Evolutionary conservation across 495 filamentous ascomycete species (phyloP).

Genomic region (Podospora pseudopauciseta): DNA sequence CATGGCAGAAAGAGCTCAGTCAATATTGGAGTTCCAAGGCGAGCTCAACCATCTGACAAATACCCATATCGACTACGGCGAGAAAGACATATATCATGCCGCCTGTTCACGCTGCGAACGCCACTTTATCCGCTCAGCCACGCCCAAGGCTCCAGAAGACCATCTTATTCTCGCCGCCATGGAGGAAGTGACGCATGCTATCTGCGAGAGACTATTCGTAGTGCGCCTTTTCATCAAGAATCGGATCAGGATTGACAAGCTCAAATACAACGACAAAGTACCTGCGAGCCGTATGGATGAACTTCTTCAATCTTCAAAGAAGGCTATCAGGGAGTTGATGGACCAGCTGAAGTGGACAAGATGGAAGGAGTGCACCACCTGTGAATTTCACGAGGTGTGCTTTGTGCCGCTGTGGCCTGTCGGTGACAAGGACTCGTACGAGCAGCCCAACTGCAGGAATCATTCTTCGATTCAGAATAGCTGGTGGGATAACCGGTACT

Average conservation of each 20-base stretch:
- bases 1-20: slow-evolving; percentile 37
- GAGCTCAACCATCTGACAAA: slow-evolving; percentile 47
- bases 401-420: slow-evolving; percentile 65
- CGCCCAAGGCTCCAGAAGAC: slow-evolving; percentile 34
- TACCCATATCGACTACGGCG: slow-evolving; percentile 47
- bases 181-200: slow-evolving; percentile 40
- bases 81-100: slow-evolving; percentile 33
- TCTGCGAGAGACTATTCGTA: slow-evolving; percentile 51
- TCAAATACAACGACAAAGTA: not conserved
- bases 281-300: slow-evolving; percentile 13
- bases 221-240: slow-evolving; percentile 32
- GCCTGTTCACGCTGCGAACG: slow-evolving; percentile 48
- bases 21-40: slow-evolving; percentile 33
- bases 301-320: slow-evolving; percentile 4
- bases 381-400: slow-evolving; percentile 57
- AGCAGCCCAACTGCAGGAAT: slow-evolving; percentile 23
- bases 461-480: not conserved
- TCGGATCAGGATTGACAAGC: not conserved
- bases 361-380: slow-evolving; percentile 59
- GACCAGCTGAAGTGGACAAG: slow-evolving; percentile 52
- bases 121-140: slow-evolving; percentile 39
- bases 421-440: slow-evolving; percentile 36
- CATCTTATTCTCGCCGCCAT: slow-evolving; percentile 42
- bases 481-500: slow-evolving; percentile 13
- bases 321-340: slow-evolving; percentile 22